phyloP scores from a whole-genome alignment of 805 yeast genomes.

The Yarrowia sp. region DNA sequence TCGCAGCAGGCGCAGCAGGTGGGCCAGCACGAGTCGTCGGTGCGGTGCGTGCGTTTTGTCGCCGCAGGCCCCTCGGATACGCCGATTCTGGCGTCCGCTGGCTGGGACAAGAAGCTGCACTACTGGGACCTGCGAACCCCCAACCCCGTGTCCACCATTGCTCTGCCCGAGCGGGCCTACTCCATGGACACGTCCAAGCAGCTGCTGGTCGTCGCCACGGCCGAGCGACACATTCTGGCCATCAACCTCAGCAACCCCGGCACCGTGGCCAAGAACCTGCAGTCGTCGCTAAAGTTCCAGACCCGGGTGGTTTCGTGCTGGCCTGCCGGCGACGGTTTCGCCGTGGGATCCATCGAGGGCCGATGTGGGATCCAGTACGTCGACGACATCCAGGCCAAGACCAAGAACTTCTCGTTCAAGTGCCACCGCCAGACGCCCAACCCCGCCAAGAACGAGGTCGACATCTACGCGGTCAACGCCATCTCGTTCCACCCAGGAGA shows the following conservation, averaged over 20 bases:
- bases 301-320: constrained; percentile 79
- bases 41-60: constrained; percentile 69
- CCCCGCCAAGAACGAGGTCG: constrained; percentile 54
- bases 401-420: constrained; percentile 83
- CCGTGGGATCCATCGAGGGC: constrained; percentile 91
- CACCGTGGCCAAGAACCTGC: constrained; percentile 65
- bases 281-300: constrained; percentile 85
- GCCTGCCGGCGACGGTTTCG: constrained; percentile 90
- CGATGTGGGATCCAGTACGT: constrained; percentile 92
- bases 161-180: constrained; percentile 87
- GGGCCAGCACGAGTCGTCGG: constrained; percentile 83
- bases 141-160: constrained; percentile 75
- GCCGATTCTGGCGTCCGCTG: constrained; percentile 82
- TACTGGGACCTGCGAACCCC: constrained; percentile 90
- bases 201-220: constrained; percentile 88
- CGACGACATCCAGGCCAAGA: constrained; percentile 54
- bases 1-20: constrained; percentile 80
- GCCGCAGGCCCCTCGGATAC: constrained; percentile 77
- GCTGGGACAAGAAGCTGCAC: constrained; percentile 93
- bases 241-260: constrained; percentile 79
- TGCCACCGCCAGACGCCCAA: constrained; percentile 80
- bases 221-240: constrained; percentile 76
- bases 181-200: constrained; percentile 81
- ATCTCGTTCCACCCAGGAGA: constrained; percentile 83
- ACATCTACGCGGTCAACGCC: constrained; percentile 75